Percentiles rank a stretch among this genome's conserved stretches.
phyloP scores from a whole-genome alignment of 805 yeast species.

The Wickerhamiella lipophila region DNA sequence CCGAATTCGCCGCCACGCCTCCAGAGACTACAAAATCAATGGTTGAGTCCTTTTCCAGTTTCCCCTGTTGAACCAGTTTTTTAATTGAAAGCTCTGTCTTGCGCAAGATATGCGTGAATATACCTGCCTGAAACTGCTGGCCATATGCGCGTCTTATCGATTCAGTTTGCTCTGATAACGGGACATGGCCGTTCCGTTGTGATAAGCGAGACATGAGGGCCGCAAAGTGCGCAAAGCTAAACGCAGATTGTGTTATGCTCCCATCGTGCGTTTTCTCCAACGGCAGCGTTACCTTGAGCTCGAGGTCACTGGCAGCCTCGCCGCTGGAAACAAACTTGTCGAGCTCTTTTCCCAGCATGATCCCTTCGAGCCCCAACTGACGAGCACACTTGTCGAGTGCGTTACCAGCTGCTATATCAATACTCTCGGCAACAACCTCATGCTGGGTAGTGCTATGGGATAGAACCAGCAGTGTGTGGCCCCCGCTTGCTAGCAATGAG shows the following conservation, averaged over 20 bases:
- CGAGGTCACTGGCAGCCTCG: conserved; percentile 19
- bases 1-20: conserved; percentile 75
- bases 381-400: conserved; percentile 88
- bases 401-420: conserved; percentile 89
- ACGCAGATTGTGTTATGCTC: conserved; percentile 34
- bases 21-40: conserved; percentile 70
- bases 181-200: conserved; percentile 12
- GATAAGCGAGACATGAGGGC: conserved; percentile 36
- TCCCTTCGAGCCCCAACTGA: conserved; percentile 64
- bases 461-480: conserved; percentile 80
- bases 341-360: conserved; percentile 75
- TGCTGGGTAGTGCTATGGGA: conserved; percentile 52
- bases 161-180: conserved; percentile 16
- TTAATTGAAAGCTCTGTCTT: conserved; percentile 44
- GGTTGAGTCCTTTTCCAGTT: conserved; percentile 23
- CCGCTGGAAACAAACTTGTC: conserved; percentile 40
- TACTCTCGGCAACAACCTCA: conserved; percentile 57
- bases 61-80: not conserved
- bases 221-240: conserved; percentile 69
- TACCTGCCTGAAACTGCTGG: conserved; percentile 39
- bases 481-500: conserved; percentile 78
- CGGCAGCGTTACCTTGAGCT: conserved; percentile 37
- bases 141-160: conserved; percentile 19
- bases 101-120: conserved; percentile 61
- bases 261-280: conserved; percentile 36